Base-by-base conservation (phyloP, 2,329 filamentous ascomycete genomes). In the Botrytis cinerea region DNA sequence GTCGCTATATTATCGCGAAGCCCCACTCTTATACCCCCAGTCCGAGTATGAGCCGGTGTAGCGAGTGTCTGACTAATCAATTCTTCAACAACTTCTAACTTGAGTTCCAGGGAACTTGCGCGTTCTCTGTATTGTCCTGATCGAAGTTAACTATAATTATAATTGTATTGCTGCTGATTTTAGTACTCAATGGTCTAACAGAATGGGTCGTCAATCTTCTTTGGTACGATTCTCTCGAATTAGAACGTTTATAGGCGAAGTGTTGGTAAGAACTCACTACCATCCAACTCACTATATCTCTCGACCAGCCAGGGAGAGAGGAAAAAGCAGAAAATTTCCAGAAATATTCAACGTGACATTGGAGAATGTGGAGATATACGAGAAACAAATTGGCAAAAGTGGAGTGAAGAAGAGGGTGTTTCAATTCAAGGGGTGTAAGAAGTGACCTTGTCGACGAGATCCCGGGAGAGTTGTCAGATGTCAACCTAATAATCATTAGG, bases 101-200 rank as follows among this genome's bases (percentile, higher is more conserved):
- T 6, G 6, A 14, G 48, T 54, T 7, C 16, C 14, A 54, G 48
- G 14, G 48, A n/a, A n/a, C 25, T n/a, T 54, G 48, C 5, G 12
- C 48, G 5, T 16, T 25, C 6, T 54, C 25, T 54, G 12, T 16
- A 7, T 0, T 1, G n/a, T 16, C n/a, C 2, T 6, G 25, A 1
- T 54, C 2, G 48, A 54, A 25, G 1, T 25, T n/a, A 2, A 54
- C 2, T 12, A 16, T 10, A 51, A 0, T 7, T 1, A n/a, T 7
- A 14, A n/a, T 10, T 51, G 48, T 14, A 1, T n/a, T 51, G 22
- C 4, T 51, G 48, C 14, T 6, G 0, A 1, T n/a, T 51, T 25
- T 1, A 12, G 0, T 10, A 14, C 48, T n/a, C 48, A n/a, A 0
- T 51, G 25, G 10, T 22, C 7, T 10, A 46, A 22, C 10, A 25